Evolutionary conservation across 495 filamentous ascomycete genomes (phyloP).

Genomic region (Penicillium samsonianum): DNA sequence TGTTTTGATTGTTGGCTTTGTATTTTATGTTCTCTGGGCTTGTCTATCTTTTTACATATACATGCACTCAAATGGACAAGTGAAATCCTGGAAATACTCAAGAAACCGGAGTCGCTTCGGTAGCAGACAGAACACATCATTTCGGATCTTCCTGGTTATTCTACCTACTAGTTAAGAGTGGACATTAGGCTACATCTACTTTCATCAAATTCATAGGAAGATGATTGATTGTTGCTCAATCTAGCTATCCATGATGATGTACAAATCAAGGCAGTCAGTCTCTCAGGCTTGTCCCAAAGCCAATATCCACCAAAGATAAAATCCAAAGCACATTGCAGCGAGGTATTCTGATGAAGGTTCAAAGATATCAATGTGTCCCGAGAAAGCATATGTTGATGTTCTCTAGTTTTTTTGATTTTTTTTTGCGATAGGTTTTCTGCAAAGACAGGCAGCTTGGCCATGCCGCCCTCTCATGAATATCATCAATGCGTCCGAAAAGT

Average conservation of each 20-base stretch:
- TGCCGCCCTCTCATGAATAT: neutral
- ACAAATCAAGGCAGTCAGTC: neutral
- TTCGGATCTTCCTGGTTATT: too few relatives aligned
- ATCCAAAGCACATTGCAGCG: neutral
- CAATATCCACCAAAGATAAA: constrained; percentile 6
- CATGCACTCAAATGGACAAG: neutral
- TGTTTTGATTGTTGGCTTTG: neutral
- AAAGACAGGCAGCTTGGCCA: neutral
- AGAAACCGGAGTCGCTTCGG: too few relatives aligned
- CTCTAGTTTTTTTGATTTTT: neutral
- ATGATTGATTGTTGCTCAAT: neutral
- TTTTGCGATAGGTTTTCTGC: neutral
- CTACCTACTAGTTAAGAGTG: neutral
- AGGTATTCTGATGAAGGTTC: neutral
- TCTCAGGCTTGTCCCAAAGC: neutral
- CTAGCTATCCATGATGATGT: neutral
- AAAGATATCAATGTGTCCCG: neutral
- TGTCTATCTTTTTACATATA: neutral
- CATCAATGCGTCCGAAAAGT: neutral
- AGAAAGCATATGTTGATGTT: neutral
- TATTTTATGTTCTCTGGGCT: neutral
- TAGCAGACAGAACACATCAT: too few relatives aligned
- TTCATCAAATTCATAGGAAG: neutral
- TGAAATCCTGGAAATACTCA: neutral
- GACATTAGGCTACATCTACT: neutral